A percentile compares a stretch with the other conserved stretches of the same genome.
These are phyloP conservation scores for Fusarium tupiense DNA, from an alignment of 2,329 filamentous ascomycete genomes.

Conservation along the genomic window DNA sequence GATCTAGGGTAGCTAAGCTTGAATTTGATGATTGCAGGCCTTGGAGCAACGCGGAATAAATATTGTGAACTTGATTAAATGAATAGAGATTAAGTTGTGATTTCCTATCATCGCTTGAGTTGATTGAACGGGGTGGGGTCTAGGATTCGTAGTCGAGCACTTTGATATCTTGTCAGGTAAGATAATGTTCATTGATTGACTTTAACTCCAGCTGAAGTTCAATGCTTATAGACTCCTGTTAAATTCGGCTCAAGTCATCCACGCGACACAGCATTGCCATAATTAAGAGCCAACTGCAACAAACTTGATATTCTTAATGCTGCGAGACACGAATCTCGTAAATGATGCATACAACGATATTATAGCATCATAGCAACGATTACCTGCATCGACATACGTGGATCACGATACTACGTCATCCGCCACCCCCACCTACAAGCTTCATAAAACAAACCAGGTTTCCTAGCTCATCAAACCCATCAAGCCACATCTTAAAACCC, in stretches of 20 bases:
- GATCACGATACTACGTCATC: constrained; percentile 20
- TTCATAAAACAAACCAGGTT: constrained; percentile 17
- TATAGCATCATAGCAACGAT: constrained; percentile 16
- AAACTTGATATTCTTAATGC: not conserved
- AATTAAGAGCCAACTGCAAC: accelerated
- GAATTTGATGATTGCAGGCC: accelerated
- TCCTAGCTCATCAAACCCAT: not conserved
- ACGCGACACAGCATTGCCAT: not conserved
- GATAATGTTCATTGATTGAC: too few relatives aligned
- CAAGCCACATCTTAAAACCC: constrained; percentile 23
- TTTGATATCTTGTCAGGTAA: too few relatives aligned
- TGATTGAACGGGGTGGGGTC: too few relatives aligned
- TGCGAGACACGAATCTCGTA: not conserved
- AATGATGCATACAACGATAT: not conserved
- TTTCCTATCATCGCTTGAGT: accelerated
- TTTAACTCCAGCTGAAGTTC: too few relatives aligned
- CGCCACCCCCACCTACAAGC: constrained; percentile 19
- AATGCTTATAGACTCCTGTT: accelerated
- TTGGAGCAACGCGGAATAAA: accelerated
- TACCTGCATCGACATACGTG: not conserved
- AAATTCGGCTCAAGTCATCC: accelerated
- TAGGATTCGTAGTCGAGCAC: accelerated
- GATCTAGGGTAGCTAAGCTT: not conserved
- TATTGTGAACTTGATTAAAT: not conserved
- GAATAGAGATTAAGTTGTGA: accelerated